Conservation (phyloP, 305 asterid species). For the Fraxinus sp. region DNA sequence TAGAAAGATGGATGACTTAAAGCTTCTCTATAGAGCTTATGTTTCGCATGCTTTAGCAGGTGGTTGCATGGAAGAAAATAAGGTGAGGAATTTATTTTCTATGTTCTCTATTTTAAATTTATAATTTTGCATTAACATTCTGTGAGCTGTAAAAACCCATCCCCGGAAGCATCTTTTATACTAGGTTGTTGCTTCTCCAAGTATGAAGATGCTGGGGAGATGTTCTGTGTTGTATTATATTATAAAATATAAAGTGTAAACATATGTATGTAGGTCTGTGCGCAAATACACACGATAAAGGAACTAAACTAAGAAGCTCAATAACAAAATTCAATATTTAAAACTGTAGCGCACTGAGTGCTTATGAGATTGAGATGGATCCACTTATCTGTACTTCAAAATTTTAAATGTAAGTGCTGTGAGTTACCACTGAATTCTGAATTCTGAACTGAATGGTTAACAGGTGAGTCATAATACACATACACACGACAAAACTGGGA, state of each 20-base stretch:
- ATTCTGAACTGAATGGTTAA: neutral
- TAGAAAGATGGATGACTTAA: constrained; percentile 73
- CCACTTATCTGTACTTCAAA: neutral
- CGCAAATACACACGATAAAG: neutral
- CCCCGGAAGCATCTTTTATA: neutral
- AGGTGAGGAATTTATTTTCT: constrained; percentile 43
- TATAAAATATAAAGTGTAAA: neutral
- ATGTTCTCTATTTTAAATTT: neutral
- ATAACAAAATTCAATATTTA: neutral
- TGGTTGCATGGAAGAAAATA: constrained; percentile 78
- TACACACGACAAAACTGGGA: neutral
- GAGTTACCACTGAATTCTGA: neutral
- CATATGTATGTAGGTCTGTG: neutral
- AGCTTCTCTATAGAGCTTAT: constrained; percentile 74
- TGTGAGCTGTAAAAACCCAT: neutral
- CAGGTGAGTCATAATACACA: neutral
- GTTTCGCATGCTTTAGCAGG: constrained; percentile 68
- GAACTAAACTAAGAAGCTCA: neutral
- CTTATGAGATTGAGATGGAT: neutral
- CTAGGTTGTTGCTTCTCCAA: neutral
- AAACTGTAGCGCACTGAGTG: neutral
- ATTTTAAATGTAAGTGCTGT: neutral
- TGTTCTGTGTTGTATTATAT: neutral
- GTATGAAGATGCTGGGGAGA: neutral
- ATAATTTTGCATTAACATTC: neutral